These are phyloP conservation scores for Cyberlindnera subsufficiens DNA, from an alignment of 805 yeast species.

Conservation along the genomic window DNA sequence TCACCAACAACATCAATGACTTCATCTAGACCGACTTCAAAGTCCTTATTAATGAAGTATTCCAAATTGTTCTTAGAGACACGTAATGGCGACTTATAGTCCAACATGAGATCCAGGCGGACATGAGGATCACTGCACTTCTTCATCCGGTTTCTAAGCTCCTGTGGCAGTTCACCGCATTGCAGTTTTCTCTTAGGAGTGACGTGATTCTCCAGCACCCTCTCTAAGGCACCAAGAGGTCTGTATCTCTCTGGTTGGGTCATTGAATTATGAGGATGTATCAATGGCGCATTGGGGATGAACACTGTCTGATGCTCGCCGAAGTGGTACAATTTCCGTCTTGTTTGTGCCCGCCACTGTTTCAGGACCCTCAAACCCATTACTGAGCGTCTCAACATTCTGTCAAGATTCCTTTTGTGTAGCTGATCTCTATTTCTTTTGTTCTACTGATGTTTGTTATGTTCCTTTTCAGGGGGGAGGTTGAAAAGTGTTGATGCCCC, in stretches of 20 bases:
- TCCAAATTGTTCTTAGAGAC: slow-evolving; percentile 2
- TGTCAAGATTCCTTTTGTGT: neutral
- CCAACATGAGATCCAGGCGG: slow-evolving; percentile 9
- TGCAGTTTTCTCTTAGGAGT: neutral
- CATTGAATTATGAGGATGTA: slow-evolving; percentile 1
- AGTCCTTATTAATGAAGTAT: slow-evolving; percentile 3
- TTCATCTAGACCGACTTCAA: slow-evolving; percentile 1
- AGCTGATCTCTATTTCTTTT: too few relatives aligned
- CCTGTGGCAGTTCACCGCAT: slow-evolving; percentile 3
- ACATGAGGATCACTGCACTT: slow-evolving; percentile 15
- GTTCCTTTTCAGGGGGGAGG: too few relatives aligned
- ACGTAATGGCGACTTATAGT: slow-evolving; percentile 7
- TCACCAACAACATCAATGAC: slow-evolving; percentile 7
- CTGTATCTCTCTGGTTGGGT: neutral
- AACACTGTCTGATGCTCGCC: slow-evolving; percentile 1
- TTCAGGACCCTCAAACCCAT: slow-evolving; percentile 5
- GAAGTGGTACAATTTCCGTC: slow-evolving; percentile 12
- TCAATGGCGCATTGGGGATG: neutral
- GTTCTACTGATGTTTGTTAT: too few relatives aligned
- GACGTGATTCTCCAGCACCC: neutral
- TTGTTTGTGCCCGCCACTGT: slow-evolving; percentile 2
- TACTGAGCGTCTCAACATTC: slow-evolving; percentile 9
- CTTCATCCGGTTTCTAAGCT: neutral
- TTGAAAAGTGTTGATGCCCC: too few relatives aligned
- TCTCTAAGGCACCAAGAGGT: neutral